Conservation (phyloP, 495 filamentous ascomycete species). For the Chaetomium tenue region DNA sequence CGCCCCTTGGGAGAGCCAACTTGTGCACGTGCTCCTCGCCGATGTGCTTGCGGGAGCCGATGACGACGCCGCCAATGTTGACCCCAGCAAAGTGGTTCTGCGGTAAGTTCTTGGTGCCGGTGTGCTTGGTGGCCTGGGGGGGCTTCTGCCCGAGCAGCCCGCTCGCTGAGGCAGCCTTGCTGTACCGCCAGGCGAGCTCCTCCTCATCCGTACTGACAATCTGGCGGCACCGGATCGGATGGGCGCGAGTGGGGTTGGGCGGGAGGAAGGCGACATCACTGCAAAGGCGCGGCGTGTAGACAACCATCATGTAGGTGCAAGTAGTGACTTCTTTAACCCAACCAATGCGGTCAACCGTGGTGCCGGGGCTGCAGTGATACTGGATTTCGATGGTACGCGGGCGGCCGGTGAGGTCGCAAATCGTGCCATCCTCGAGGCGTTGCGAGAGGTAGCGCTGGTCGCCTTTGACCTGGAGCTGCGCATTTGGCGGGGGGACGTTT, state of each 20-base stretch:
- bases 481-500: slow-evolving; percentile 49
- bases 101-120: neutral
- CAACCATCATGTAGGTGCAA: slow-evolving; percentile 91
- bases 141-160: slow-evolving; percentile 50
- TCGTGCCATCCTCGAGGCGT: slow-evolving; percentile 76
- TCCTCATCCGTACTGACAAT: slow-evolving; percentile 60
- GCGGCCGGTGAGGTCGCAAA: slow-evolving; percentile 86
- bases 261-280: slow-evolving; percentile 90
- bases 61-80: slow-evolving; percentile 51
- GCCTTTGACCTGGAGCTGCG: slow-evolving; percentile 75
- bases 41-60: slow-evolving; percentile 53
- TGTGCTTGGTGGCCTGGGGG: slow-evolving; percentile 7
- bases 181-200: slow-evolving; percentile 54
- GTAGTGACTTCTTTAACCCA: slow-evolving; percentile 95
- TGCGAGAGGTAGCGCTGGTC: slow-evolving; percentile 90
- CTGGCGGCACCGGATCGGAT: slow-evolving; percentile 73
- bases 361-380: slow-evolving; percentile 87
- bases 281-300: slow-evolving; percentile 90
- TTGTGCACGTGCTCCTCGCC: slow-evolving; percentile 40
- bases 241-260: slow-evolving; percentile 73
- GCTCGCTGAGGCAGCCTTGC: slow-evolving; percentile 53
- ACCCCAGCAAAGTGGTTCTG: slow-evolving; percentile 33
- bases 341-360: slow-evolving; percentile 73
- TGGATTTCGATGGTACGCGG: slow-evolving; percentile 82
- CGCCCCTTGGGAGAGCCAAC: slow-evolving; percentile 40